Evolutionary conservation across 2,329 filamentous ascomycete species (phyloP).

Genomic region (Botryotinia convoluta): DNA sequence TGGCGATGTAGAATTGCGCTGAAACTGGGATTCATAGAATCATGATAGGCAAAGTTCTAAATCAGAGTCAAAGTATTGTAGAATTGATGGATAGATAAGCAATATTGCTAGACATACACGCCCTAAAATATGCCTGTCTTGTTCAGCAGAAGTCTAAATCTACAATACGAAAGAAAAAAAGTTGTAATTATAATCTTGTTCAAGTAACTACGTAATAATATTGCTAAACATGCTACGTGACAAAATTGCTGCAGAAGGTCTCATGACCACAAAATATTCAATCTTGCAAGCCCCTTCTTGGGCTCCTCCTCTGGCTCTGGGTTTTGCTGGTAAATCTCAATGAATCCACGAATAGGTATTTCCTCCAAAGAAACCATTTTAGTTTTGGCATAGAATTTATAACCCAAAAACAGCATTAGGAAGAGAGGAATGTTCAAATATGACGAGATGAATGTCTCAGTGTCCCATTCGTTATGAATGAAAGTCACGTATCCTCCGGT

Average conservation of each 20-base stretch:
- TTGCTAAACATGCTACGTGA: not conserved
- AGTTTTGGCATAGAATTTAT: slow-evolving; percentile 53
- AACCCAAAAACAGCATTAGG: slow-evolving; percentile 45
- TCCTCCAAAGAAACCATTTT: slow-evolving; percentile 42
- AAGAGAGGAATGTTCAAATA: slow-evolving; percentile 53
- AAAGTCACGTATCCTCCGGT: slow-evolving; percentile 68
- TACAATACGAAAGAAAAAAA: not conserved
- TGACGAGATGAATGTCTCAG: slow-evolving; percentile 57
- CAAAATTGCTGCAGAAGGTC: not conserved
- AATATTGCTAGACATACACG: not conserved
- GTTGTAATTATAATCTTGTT: not conserved
- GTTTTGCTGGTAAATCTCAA: slow-evolving; percentile 40
- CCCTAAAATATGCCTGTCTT: not conserved
- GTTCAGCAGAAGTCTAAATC: not conserved
- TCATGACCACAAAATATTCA: slow-evolving; percentile 40
- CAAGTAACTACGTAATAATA: not conserved
- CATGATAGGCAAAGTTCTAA: not conserved
- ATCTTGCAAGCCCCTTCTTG: slow-evolving; percentile 32
- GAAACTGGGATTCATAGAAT: not conserved
- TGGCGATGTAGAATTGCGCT: not conserved
- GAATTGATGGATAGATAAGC: not conserved
- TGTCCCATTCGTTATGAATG: slow-evolving; percentile 56
- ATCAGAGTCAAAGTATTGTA: not conserved
- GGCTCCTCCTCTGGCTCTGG: slow-evolving; percentile 39
- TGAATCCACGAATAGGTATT: slow-evolving; percentile 41